Conservation (phyloP, 352 stramenopile genomes). For the Pythium folliculosum region DNA sequence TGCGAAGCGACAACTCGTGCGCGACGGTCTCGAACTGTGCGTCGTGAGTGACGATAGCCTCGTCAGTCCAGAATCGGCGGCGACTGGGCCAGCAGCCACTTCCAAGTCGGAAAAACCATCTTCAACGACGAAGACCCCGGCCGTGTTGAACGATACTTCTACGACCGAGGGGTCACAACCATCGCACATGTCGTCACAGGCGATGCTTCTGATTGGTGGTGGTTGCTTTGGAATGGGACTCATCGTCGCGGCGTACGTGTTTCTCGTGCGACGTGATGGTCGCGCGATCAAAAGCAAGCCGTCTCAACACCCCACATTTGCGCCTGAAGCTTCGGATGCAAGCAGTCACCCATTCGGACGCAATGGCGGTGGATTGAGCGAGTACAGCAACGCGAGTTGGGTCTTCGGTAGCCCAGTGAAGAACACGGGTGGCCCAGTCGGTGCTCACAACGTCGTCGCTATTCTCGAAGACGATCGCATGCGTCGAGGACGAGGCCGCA, state of each 20-base stretch:
- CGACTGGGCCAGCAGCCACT: neutral
- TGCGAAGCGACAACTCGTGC: constrained; percentile 12
- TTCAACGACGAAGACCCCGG: constrained; percentile 6
- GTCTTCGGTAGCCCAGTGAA: constrained; percentile 48
- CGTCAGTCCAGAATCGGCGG: neutral
- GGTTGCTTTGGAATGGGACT: constrained; percentile 32
- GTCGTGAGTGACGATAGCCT: constrained; percentile 23
- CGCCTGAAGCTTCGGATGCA: constrained; percentile 12
- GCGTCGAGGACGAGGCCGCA: constrained; percentile 46
- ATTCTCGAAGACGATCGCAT: constrained; percentile 60
- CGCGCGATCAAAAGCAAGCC: constrained; percentile 5
- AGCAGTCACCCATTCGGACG: constrained; percentile 29
- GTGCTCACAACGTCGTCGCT: constrained; percentile 49
- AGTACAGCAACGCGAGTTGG: constrained; percentile 49
- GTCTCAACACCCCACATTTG: constrained; percentile 12
- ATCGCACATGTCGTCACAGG: constrained; percentile 24
- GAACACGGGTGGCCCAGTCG: neutral
- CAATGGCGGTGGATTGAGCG: constrained; percentile 34
- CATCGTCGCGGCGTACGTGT: constrained; percentile 28
- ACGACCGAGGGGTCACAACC: neutral
- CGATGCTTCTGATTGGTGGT: constrained; percentile 21
- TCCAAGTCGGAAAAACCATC: neutral
- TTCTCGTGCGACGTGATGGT: constrained; percentile 20
- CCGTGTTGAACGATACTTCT: constrained; percentile 5
- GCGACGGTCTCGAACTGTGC: constrained; percentile 19